Percentiles rank a stretch among this genome's conserved stretches.
phyloP scores from a whole-genome alignment of 176 grass and related monocot species.

The Coix lacrymajobi region DNA sequence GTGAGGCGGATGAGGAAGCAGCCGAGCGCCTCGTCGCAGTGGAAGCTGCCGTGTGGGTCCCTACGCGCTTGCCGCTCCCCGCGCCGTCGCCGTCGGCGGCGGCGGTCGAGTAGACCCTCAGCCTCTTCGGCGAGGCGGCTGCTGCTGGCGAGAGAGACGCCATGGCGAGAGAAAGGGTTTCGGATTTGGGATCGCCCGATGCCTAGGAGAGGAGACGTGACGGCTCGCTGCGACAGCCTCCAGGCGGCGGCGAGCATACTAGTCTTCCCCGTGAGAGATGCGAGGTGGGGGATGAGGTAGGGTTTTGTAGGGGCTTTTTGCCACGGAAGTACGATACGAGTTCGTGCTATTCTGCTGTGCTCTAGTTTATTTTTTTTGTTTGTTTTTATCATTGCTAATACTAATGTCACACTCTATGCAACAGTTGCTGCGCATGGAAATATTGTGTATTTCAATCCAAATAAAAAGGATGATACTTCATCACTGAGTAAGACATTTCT shows the following conservation, averaged over 20 bases:
- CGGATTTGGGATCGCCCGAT: constrained; percentile 30
- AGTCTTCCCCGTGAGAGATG: not conserved
- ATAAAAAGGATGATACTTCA: not conserved
- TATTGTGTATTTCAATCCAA: not conserved
- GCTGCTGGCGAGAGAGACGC: constrained; percentile 31
- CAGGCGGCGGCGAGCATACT: constrained; percentile 45
- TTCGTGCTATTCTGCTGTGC: not conserved
- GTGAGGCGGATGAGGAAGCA: constrained; percentile 98
- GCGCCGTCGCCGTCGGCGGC: constrained; percentile 20
- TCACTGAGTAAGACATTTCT: not conserved
- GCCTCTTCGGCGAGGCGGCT: constrained; percentile 51
- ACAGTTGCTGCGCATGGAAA: not conserved
- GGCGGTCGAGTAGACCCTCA: constrained; percentile 35
- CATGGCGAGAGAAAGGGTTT: constrained; percentile 44
- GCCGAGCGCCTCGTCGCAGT: constrained; percentile 98
- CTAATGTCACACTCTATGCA: not conserved
- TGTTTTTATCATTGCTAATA: not conserved
- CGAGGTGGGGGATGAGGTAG: not conserved
- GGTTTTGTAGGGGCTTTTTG: constrained; percentile 22
- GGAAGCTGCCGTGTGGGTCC: constrained; percentile 97
- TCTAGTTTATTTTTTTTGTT: not conserved
- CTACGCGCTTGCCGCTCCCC: constrained; percentile 58
- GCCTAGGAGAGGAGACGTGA: constrained; percentile 34
- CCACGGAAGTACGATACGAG: too few species aligned
- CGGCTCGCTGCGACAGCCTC: constrained; percentile 55